Evolutionary conservation across 345 rosid genomes (phyloP).

Genomic region (Ceriops tagal): DNA sequence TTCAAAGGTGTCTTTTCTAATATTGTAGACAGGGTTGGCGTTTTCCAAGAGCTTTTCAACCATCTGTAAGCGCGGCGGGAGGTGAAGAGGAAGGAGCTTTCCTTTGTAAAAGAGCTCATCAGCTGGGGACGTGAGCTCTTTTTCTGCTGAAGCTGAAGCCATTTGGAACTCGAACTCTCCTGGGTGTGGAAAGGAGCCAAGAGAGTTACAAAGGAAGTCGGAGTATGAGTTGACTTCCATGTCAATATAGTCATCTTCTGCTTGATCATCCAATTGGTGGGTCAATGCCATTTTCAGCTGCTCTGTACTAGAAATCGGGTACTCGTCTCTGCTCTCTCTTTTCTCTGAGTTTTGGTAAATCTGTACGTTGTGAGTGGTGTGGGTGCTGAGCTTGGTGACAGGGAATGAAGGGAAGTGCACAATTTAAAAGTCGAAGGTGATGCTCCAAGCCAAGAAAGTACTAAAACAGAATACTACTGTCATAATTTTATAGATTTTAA

Average conservation of each 20-base stretch:
- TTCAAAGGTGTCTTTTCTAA: constrained; percentile 31
- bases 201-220: constrained; percentile 37
- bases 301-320: neutral
- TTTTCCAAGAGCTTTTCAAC: constrained; percentile 60
- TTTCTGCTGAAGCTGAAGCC: constrained; percentile 50
- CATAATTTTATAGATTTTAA: constrained; percentile 16
- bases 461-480: constrained; percentile 5
- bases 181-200: constrained; percentile 41
- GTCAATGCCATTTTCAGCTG: constrained; percentile 44
- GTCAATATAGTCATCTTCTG: constrained; percentile 85
- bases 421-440: constrained; percentile 28
- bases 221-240: constrained; percentile 70
- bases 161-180: constrained; percentile 88
- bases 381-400: constrained; percentile 16
- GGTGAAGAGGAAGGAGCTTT: constrained; percentile 91
- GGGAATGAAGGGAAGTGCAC: constrained; percentile 19
- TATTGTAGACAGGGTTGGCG: constrained; percentile 13
- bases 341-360: neutral
- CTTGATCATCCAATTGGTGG: constrained; percentile 37
- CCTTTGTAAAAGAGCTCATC: constrained; percentile 98
- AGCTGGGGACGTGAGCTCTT: constrained; percentile 58
- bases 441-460: neutral
- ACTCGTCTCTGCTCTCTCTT: constrained; percentile 1
- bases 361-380: neutral
- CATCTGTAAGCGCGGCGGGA: constrained; percentile 83